Base-by-base conservation (phyloP, 2,329 filamentous ascomycete genomes). In the Tolypocladium ovalisporum region DNA sequence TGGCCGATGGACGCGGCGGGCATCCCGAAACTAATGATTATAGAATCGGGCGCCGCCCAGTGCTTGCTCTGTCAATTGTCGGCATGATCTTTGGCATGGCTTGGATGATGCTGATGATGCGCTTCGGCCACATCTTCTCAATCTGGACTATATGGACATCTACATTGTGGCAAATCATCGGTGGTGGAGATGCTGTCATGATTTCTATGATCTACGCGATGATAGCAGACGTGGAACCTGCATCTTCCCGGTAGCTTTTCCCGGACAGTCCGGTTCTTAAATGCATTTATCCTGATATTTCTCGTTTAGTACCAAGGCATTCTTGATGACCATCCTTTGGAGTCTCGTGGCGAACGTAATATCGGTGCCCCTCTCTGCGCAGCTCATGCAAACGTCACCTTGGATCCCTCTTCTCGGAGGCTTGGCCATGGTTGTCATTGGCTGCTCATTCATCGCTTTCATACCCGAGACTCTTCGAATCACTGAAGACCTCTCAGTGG, bases 181-280 rank as follows among this genome's bases (percentile, higher is more conserved):
- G 59, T 22, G 59, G 57, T 7, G 59, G 59, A 6, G 44, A 37
- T 39, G 49, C 52, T 44, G 57, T 60, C 35, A 47, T 57, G 35
- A 56, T 59, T 9, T 34, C 59, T 24, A 59, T 60, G 59, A 22
- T 57, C 8, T 60, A 59, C 42, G 54, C 59, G 39, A 59, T 59
- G 54, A 55, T 59, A 34, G 57, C 57, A 34, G 57, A 59, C 42
- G 52, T 51, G 13, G 57, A 59, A 35, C 37, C 59, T 8, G 36
- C 55, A 1, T 55, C 52, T 12, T 57, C 54, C 19, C 35, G 58
- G 59, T 60, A 57, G 13, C 8, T 8, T 4, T 54, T 19, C 52
- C 15, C n/a, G n/a, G n/a, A n/a, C 34, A 12, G 10, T 54, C 27
- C 54, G 15, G 24, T 15, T 22, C 22, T 32, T n/a, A n/a, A 22